A percentile compares a stretch with the other conserved stretches of the same genome.
phyloP scores from a whole-genome alignment of 139 green algal species.

The Picochlorum sp. region DNA sequence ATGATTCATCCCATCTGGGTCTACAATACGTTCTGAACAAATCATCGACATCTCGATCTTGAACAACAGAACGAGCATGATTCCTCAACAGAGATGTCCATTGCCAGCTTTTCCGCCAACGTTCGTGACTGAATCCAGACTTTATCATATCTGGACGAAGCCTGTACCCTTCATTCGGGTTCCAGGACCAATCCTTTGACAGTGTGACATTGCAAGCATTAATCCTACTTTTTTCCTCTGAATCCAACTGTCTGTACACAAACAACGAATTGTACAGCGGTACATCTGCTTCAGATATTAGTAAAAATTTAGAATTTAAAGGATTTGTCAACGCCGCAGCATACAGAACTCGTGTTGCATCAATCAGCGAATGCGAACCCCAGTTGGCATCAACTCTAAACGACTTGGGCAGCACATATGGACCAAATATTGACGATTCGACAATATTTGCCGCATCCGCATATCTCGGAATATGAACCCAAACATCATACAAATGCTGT shows the following conservation, averaged over 20 bases:
- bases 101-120: conserved; percentile 14
- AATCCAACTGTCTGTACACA: neutral
- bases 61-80: conserved; percentile 7
- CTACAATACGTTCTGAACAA: neutral
- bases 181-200: no score
- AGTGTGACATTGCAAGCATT: conserved; percentile 4
- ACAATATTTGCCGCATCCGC: neutral
- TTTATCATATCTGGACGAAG: neutral
- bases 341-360: conserved; percentile 14
- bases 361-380: conserved; percentile 2
- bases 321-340: conserved; percentile 12
- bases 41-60: conserved; percentile 8
- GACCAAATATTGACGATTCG: neutral
- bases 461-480: conserved; percentile 3
- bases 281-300: conserved; percentile 9
- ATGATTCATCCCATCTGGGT: neutral
- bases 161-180: neutral
- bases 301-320: conserved; percentile 5
- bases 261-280: neutral
- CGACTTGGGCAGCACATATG: neutral
- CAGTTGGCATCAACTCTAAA: conserved; percentile 6
- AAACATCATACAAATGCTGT: conserved; percentile 17
- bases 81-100: conserved; percentile 8
- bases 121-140: neutral
- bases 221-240: neutral